Base-by-base conservation (phyloP, 192 early-diverging fungal species). In the Coemansia sp. region DNA sequence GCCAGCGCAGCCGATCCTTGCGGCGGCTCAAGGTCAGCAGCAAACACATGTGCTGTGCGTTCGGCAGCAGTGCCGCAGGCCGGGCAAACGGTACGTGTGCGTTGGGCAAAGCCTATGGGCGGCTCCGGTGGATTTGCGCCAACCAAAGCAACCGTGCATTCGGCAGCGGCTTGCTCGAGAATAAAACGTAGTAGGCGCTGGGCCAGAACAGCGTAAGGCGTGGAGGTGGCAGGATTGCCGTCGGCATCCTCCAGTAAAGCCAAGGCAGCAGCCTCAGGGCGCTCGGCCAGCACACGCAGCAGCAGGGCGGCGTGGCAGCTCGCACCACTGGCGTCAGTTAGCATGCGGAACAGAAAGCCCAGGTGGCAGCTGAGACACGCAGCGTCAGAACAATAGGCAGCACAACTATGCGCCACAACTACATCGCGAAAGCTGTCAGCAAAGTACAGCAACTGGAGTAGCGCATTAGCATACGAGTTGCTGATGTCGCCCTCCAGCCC, bases 271-370 rank as follows among this genome's bases (percentile, higher is more conserved):
- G 94, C 92, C 83, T 95, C 91, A 0, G 90, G 88, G 18, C 95
- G 87, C 11, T 86, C 90, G 40, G 84, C 83, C 63, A 98, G 87
- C 0, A 88, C 93, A 0, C 87, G 76, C 58, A 98, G 80, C 60
- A 98, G 94, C 65, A 94, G 95, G 10, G 90, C 81, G 4, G 97
- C 97, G 52, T 98, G 95, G 74, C 97, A 99, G 67, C 95, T 97
- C 38, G 87, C 84, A 15, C 97, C 95, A n/a, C 87, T 82, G 3
- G 93, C 86, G 41, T 92, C 90, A 4, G 36, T 9, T 18, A 99
- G 71, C 93, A 95, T 94, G 0, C 91, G 79, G 69, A 95, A 97
- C 61, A 99, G 69, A 56, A 95, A 92, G 0, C 93, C 94, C 24
- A 98, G 79, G 56, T 99, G 95, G 82, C 97, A 99, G 7, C 84